Percentiles rank a stretch among this genome's conserved stretches.
Evolutionary conservation across 345 rosid species (phyloP).

Genomic region (Aethionema arabicum): DNA sequence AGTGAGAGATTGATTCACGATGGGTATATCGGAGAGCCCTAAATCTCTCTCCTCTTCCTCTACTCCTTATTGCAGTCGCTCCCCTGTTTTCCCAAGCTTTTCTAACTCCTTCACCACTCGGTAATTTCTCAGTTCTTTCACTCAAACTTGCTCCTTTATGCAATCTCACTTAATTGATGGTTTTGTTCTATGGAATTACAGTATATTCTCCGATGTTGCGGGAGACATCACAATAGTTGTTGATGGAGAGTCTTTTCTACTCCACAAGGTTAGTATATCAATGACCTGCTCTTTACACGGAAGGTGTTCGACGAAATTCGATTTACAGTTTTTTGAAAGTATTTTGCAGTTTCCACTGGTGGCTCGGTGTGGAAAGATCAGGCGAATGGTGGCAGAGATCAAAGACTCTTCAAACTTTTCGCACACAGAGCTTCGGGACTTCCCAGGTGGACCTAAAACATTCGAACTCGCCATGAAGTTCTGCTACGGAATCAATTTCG

Average conservation of each 20-base stretch:
- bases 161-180: constrained; percentile 3
- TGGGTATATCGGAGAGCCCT: constrained; percentile 23
- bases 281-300: not conserved
- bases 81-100: constrained; percentile 43
- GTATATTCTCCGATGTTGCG: constrained; percentile 87
- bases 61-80: constrained; percentile 13
- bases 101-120: constrained; percentile 61
- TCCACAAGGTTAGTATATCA: constrained; percentile 63
- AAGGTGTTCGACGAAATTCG: constrained; percentile 3
- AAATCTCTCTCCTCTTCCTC: constrained; percentile 24
- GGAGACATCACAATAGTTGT: constrained; percentile 79
- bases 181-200: constrained; percentile 30
- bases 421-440: constrained; percentile 52
- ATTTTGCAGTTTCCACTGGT: constrained; percentile 77
- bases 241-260: constrained; percentile 75
- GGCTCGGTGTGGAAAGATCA: constrained; percentile 74
- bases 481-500: constrained; percentile 88
- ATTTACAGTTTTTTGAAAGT: not conserved
- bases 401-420: constrained; percentile 51
- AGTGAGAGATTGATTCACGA: constrained; percentile 4
- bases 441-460: constrained; percentile 72
- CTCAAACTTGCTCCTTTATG: not conserved
- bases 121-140: constrained; percentile 35
- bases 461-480: constrained; percentile 89
- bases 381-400: constrained; percentile 60